phyloP scores from a whole-genome alignment of 75 land plant species.

The Ceratopteris richardii region DNA sequence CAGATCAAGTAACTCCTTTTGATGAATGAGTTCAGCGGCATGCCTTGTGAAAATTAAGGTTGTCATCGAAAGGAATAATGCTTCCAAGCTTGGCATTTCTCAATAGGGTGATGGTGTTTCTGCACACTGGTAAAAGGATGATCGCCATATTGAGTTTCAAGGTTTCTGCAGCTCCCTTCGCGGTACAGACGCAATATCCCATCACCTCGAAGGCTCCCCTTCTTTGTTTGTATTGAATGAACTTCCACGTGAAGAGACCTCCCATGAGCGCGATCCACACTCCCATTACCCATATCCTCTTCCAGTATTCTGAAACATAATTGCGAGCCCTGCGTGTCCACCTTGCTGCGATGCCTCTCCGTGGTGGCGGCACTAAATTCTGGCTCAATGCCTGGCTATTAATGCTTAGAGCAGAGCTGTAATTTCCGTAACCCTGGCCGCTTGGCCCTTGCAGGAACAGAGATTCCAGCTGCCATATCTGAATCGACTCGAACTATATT shows the following conservation, averaged over 20 bases:
- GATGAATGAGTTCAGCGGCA: background rate
- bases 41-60: slow-evolving; percentile 61
- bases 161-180: slow-evolving; percentile 71
- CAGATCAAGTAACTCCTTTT: too few relatives aligned
- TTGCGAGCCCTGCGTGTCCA: background rate
- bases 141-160: slow-evolving; percentile 71
- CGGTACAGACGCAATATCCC: slow-evolving; percentile 65
- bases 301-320: slow-evolving; percentile 33
- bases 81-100: slow-evolving; percentile 23
- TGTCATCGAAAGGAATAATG: slow-evolving; percentile 49
- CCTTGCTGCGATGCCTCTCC: background rate
- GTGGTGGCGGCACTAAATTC: background rate
- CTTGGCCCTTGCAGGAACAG: slow-evolving; percentile 11
- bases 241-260: slow-evolving; percentile 55
- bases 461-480: slow-evolving; percentile 20
- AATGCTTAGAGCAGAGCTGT: background rate
- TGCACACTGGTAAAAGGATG: slow-evolving; percentile 54
- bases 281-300: slow-evolving; percentile 36
- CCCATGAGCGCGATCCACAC: slow-evolving; percentile 36
- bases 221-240: slow-evolving; percentile 41
- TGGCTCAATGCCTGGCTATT: slow-evolving; percentile 8
- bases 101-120: slow-evolving; percentile 54
- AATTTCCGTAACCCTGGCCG: background rate
- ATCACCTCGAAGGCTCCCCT: slow-evolving; percentile 39
- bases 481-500: background rate